Evolutionary conservation across 768 basidiomycete genomes (phyloP), one percentile per base, ranked within the genome.

Genomic region (Lactifluus piperatus): DNA sequence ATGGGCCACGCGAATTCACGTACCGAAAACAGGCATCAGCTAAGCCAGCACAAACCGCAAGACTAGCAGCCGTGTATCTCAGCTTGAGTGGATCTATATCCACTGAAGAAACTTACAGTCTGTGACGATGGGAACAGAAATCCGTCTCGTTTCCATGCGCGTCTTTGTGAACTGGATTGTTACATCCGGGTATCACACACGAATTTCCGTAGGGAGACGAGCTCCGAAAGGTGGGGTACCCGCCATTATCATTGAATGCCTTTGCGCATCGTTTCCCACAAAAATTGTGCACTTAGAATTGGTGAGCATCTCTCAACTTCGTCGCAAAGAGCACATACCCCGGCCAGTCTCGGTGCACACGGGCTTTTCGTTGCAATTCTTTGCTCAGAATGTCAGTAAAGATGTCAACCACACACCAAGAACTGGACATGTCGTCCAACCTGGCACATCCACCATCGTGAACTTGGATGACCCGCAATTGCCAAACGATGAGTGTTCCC

Each of bases 311-410:
- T 41, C 18, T 14, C 24, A 11, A 5, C 13, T 10, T 37, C 22
- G 18, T 34, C 29, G 41, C 26, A 44, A 29, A n/a, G 7, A 22
- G 26, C 39, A 59, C 60, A 8, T 54, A 66, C 66, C 55, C 7
- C 45, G 46, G 26, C 65, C 66, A 44, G 64, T 66, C 30, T 66
- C 62, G n/a, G 66, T 54, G 41, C 64, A 66, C 18, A 64, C 62
- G 1, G 66, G 66, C 22, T 55, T 56, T 30, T 8, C 36, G 10
- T 48, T 36, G 46, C 66, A 66, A 44, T 61, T 63, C 66, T 66
- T 51, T 27, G 9, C 20, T 13, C 11, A 7, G 18, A 20, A 4
- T 13, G 9, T 56, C 18, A 52, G 50, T 27, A 36, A n/a, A 20
- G 18, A 14, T 18, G 27, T 18, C n/a, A 4, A 20, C 10, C 2